phyloP scores from a whole-genome alignment of 1,284 basidiomycete genomes.

The Wolfiporia cocos region DNA sequence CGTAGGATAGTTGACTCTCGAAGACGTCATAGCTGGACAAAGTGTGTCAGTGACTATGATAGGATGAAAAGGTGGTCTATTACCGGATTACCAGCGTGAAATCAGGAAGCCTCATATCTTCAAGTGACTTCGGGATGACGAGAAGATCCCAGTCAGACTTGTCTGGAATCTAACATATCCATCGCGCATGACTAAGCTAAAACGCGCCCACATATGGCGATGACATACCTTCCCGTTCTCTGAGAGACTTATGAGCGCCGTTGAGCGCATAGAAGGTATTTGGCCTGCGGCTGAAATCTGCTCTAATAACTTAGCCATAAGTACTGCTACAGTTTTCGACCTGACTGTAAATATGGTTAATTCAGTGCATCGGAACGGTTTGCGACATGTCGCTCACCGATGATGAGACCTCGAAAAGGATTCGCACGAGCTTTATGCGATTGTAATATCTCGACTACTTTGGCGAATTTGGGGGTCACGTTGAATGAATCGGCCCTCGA shows the following conservation, averaged over 20 bases:
- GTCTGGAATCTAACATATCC: too few relatives aligned
- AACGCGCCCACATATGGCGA: too few relatives aligned
- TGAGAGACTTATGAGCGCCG: too few relatives aligned
- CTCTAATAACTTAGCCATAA: too few relatives aligned
- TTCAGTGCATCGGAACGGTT: too few relatives aligned
- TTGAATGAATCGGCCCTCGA: constrained; percentile 50
- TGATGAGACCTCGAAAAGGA: constrained; percentile 56
- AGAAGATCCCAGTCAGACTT: constrained; percentile 55
- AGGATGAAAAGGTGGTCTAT: too few relatives aligned
- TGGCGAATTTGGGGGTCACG: constrained; percentile 57
- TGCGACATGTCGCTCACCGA: constrained; percentile 46
- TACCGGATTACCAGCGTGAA: constrained; percentile 56
- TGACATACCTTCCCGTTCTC: too few relatives aligned
- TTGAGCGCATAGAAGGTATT: too few relatives aligned
- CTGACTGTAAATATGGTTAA: too few relatives aligned
- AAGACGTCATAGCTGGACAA: constrained; percentile 50
- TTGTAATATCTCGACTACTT: constrained; percentile 50
- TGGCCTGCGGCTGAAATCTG: too few relatives aligned
- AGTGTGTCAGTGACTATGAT: not conserved
- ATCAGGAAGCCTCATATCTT: constrained; percentile 52
- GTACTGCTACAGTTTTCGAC: too few relatives aligned
- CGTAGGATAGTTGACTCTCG: constrained; percentile 54
- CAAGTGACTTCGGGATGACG: constrained; percentile 47
- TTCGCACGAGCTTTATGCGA: constrained; percentile 45
- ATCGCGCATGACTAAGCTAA: too few relatives aligned